Evolutionary conservation across 2,329 filamentous ascomycete species (phyloP).

Genomic region (Trichoderma cornu-damae): DNA sequence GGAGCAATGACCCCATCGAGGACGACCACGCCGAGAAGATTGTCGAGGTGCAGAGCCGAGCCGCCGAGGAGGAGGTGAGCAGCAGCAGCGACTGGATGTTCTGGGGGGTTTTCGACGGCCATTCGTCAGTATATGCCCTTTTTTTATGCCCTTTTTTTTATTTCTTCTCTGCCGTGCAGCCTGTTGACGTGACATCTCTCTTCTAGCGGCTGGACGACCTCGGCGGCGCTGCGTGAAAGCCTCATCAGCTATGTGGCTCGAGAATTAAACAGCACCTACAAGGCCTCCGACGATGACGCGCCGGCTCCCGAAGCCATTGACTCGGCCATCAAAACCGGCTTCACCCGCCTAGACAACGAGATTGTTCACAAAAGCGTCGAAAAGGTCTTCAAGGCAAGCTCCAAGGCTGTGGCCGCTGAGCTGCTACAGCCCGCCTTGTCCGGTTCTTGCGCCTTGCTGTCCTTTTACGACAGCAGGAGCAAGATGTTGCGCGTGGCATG

Average conservation of each 20-base stretch:
- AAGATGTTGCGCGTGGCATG: constrained; percentile 90
- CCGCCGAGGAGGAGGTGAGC: constrained; percentile 36
- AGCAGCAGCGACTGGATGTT: constrained; percentile 95
- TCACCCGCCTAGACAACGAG: constrained; percentile 82
- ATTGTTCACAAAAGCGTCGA: constrained; percentile 91
- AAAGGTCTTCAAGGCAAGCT: constrained; percentile 82
- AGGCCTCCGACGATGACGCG: constrained; percentile 55
- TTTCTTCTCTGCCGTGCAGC: not conserved
- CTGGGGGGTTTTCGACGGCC: constrained; percentile 98
- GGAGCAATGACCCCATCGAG: constrained; percentile 96
- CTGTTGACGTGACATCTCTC: constrained; percentile 17
- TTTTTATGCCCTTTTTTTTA: not conserved
- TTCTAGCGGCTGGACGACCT: constrained; percentile 87
- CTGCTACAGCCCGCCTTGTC: constrained; percentile 87
- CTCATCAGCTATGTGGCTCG: constrained; percentile 89
- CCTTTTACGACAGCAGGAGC: constrained; percentile 87
- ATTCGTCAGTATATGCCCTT: constrained; percentile 59
- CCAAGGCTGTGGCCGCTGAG: constrained; percentile 86
- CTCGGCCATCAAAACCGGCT: constrained; percentile 85
- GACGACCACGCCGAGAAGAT: constrained; percentile 99
- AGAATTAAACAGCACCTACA: constrained; percentile 90
- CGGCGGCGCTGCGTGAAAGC: constrained; percentile 86
- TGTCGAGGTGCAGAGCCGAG: constrained; percentile 72
- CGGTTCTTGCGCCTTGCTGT: constrained; percentile 92
- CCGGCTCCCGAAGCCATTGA: constrained; percentile 80